Evolutionary conservation across 352 stramenopile genomes (phyloP), one percentile per base, ranked within the genome.

Genomic region (Globisporangium canariense): DNA sequence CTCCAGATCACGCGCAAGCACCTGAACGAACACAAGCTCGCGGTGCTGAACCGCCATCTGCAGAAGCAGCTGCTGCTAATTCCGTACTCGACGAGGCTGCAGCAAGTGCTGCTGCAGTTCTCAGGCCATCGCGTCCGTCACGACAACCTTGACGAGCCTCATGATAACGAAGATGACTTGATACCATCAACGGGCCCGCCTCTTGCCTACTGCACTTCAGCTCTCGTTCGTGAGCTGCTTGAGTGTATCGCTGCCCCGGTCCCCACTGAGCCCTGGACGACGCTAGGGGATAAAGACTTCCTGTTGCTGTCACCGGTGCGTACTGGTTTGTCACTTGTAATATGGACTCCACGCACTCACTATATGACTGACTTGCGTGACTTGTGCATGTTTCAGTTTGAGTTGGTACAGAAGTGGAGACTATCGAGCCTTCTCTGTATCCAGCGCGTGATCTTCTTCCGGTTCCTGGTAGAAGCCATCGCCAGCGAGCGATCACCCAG

Each of bases 361-460:
- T 34, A 41, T 52, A 22, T 20, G 41, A 40, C 18, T 68, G 28
- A 50, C 46, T 32, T n/a, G 40, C 16, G 40, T 49, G 14, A 18
- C 16, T 30, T 20, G 18, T 45, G 9, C 28, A 9, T 58, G 9
- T n/a, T 6, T 38, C 41, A 88, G 81, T 60, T 75, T 30, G 72
- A 88, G 1, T 55, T 88, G 1, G 47, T 76, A 28, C 56, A 58
- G 6, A 71, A 70, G 40, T 67, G 73, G n/a, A 36, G 71, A 14
- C 32, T 88, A 40, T 73, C 78, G 8, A 88, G 72, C 66, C 58
- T 89, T 18, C 38, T 91, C 34, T 60, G 65, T 28, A 62, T 84
- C 5, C 82, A 89, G 58, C 77, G 82, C 18, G 58, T 91, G 25
- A 65, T 88, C 7, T 88, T 80, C 51, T 87, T 86, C 40, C 78